These are phyloP conservation scores for Exophiala aquamarina DNA, from an alignment of 2,329 filamentous ascomycete species.

Conservation along the genomic window DNA sequence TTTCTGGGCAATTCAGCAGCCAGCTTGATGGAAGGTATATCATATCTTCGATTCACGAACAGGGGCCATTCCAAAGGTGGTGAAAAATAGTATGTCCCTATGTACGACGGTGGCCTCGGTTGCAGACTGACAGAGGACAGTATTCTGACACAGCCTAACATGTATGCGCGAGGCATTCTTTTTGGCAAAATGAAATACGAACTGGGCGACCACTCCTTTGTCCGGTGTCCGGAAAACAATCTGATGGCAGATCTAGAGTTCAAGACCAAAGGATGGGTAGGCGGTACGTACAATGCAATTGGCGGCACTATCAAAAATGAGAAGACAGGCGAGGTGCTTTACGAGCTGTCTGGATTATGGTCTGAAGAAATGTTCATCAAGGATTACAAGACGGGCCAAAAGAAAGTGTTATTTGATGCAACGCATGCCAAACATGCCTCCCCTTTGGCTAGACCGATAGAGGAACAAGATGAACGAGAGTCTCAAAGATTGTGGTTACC, in stretches of 20 bases:
- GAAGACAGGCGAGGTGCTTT: slow-evolving; percentile 81
- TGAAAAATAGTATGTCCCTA: slow-evolving; percentile 76
- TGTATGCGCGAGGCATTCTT: slow-evolving; percentile 95
- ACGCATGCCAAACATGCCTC: slow-evolving; percentile 72
- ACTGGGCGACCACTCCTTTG: slow-evolving; percentile 70
- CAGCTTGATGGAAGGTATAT: slow-evolving; percentile 97
- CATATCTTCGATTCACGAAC: slow-evolving; percentile 80
- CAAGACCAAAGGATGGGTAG: slow-evolving; percentile 97
- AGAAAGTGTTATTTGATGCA: slow-evolving; percentile 87
- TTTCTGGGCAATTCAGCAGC: slow-evolving; percentile 97
- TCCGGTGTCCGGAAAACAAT: slow-evolving; percentile 84
- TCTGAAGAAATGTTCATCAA: slow-evolving; percentile 93
- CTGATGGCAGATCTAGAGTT: slow-evolving; percentile 92
- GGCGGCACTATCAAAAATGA: slow-evolving; percentile 88
- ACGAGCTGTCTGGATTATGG: slow-evolving; percentile 89
- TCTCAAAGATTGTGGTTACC: slow-evolving; percentile 84
- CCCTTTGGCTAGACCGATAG: slow-evolving; percentile 71
- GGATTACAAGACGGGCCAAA: slow-evolving; percentile 84
- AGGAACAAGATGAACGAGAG: slow-evolving; percentile 86
- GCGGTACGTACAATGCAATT: slow-evolving; percentile 94
- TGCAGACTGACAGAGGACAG: slow-evolving; percentile 45
- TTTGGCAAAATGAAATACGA: slow-evolving; percentile 99
- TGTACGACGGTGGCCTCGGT: not conserved
- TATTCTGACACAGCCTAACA: slow-evolving; percentile 94
- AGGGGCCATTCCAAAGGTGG: slow-evolving; percentile 66